These are phyloP conservation scores for Wickerhamiella musiphila DNA, from an alignment of 805 yeast species.

Conservation along the genomic window DNA sequence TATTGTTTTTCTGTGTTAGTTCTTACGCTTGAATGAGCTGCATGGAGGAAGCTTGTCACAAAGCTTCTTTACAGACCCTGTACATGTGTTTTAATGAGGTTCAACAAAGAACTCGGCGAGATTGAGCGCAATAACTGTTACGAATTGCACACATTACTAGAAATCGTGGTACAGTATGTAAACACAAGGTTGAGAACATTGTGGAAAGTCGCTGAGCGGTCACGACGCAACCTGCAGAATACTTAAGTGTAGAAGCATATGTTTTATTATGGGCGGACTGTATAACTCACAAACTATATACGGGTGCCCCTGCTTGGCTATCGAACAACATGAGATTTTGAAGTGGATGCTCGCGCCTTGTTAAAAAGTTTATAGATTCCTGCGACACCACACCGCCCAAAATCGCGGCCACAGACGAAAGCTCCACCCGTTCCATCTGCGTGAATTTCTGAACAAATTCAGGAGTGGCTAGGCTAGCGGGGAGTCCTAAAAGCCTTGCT, in stretches of 20 bases:
- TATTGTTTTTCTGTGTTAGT: too few species aligned
- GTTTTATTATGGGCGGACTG: too few species aligned
- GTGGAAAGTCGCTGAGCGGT: too few species aligned
- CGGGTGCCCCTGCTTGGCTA: slow-evolving; percentile 58
- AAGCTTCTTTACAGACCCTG: too few species aligned
- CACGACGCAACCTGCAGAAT: not conserved
- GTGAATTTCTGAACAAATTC: slow-evolving; percentile 21
- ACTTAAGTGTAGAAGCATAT: not conserved
- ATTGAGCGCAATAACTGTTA: too few species aligned
- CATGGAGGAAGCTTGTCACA: too few species aligned
- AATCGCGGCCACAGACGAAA: slow-evolving; percentile 71
- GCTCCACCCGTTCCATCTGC: slow-evolving; percentile 32
- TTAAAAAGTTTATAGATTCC: slow-evolving; percentile 68
- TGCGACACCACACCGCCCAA: slow-evolving; percentile 84
- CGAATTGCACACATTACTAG: too few species aligned
- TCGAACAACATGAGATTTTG: slow-evolving; percentile 70
- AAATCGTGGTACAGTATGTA: too few species aligned
- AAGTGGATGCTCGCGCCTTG: slow-evolving; percentile 60
- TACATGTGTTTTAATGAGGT: too few species aligned
- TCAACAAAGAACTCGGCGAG: too few species aligned
- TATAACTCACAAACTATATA: slow-evolving; percentile 33
- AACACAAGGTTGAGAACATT: too few species aligned
- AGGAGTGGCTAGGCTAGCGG: slow-evolving; percentile 29
- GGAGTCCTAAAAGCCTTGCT: slow-evolving; percentile 26
- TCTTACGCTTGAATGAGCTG: too few species aligned